Evolutionary conservation across 805 yeast genomes (phyloP), one percentile per base, ranked within the genome.

Genomic region (Yarrowia sp.): DNA sequence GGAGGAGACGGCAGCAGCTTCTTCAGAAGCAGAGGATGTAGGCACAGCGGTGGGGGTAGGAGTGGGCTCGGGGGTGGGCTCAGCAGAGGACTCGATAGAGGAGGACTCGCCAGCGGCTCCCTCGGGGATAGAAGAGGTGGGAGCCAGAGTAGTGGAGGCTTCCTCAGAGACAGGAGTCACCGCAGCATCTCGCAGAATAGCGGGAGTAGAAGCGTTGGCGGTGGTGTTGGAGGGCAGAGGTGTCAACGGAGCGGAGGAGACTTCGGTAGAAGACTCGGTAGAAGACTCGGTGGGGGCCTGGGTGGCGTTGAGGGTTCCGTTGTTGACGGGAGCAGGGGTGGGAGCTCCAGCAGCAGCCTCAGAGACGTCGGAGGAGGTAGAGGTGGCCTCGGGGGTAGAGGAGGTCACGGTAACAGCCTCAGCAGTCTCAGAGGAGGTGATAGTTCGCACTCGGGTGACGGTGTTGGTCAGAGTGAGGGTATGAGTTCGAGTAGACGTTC

Each of bases 401-500:
- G 40, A 16, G 9, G 21, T 12, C 1, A 11, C 62, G 12, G 64
- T 12, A 22, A 26, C 44, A 59, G 62, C 32, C 32, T 44, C 33
- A 8, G 33, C 6, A 17, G 43, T 10, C 0, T 14, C 33, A 9
- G 28, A 4, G 30, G 64, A 8, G 24, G 66, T 59, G 26, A 33
- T 22, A 10, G 41, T 24, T 12, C 64, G 30, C 9, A 48, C 38
- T 4, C 63, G 43, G 26, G 43, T 44, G 11, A 56, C 26, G 17
- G 66, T 36, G 22, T 33, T 36, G 26, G 66, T 64, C 40, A 24
- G 24, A 26, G 66, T 64, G 17, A 56, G 26, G 24, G 17, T 30
- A 19, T 38, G 40, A 11, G 63, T 64, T 19, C 30, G 35, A 17
- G 49, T 64, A 16, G 65, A 28, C 6, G 66, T 56, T 9, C 61